Base-by-base conservation (phyloP, 495 filamentous ascomycete species). In the Podospora sp. region DNA sequence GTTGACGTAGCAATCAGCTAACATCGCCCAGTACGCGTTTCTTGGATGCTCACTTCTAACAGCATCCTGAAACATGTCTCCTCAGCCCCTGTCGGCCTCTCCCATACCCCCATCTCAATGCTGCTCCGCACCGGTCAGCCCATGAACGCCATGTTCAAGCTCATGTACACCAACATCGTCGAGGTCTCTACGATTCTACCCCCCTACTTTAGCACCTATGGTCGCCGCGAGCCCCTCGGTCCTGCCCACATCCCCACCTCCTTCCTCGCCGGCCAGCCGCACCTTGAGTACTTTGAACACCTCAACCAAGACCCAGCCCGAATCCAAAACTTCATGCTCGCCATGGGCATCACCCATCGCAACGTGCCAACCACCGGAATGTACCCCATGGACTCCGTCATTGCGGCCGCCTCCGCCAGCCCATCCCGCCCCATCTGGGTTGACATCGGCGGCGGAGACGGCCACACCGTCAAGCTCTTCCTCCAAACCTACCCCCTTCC, bases 121-220 rank as follows among this genome's bases (percentile, higher is more conserved):
- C 62, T 70, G 5, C 72, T 75, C 6, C 69, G 64, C 49, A 25
- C 63, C 0, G 58, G 52, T 25, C 60, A 73, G 35, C 64, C 72
- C 12, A 70, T 77, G 63, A 68, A 62, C 5, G 65, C 66, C 49
- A 74, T 72, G 63, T 79, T 79, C 66, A 93, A 91, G 89, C 51
- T 92, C 0, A 79, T 97, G 53, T 73, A 66, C 68, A 76, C 73
- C 40, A 72, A 77, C 36, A 60, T 78, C 29, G 65, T 74, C 51
- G 46, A 58, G 16, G 68, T 68, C 6, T 70, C 67, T 7, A 57
- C 69, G 1, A 68, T 69, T 27, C 67, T 79, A 7, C 76, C 78
- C 0, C 55, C 56, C 21, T 79, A 73, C 65, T 80, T 79, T 36
- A 69, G 72, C 25, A 72, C 71, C 21, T 75, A 80, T 62, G 76